These are phyloP conservation scores for Thelonectria olida DNA, from an alignment of 2,329 filamentous ascomycete species.

Conservation along the genomic window DNA sequence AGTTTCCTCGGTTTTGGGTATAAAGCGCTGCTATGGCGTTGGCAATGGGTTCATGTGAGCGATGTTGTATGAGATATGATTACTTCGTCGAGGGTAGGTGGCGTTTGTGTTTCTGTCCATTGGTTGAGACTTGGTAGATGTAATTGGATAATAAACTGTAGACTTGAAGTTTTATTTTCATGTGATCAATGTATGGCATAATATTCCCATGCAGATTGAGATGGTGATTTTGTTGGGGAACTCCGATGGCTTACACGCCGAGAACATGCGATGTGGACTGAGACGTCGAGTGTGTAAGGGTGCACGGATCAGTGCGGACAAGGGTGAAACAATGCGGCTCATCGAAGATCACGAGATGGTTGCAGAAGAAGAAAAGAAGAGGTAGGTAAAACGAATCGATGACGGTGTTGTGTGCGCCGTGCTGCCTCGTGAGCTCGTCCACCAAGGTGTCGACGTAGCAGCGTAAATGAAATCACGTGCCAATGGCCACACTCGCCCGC, in stretches of 20 bases:
- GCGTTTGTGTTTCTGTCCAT: background rate
- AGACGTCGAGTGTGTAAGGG: background rate
- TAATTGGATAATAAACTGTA: background rate
- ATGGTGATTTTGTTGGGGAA: too few species aligned
- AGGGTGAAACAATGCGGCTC: background rate
- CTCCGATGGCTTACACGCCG: background rate
- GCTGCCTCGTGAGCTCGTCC: too few species aligned
- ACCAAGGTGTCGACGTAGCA: conserved; percentile 7
- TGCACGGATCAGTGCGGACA: background rate
- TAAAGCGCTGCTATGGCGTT: background rate
- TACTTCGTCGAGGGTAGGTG: background rate
- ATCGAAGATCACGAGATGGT: background rate
- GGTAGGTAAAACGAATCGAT: background rate
- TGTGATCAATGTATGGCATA: too few species aligned
- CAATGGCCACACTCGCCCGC: conserved; percentile 29
- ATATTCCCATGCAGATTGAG: too few species aligned
- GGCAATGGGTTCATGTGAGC: background rate
- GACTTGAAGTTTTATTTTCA: background rate
- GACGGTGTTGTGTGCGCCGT: background rate
- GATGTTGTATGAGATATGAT: background rate
- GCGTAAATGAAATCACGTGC: conserved; percentile 35
- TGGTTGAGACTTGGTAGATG: background rate
- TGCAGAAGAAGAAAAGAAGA: background rate
- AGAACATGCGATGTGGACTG: background rate
- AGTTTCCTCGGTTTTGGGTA: background rate